phyloP scores from a whole-genome alignment of 331 rosid genomes.

The Dryas integrifolia region DNA sequence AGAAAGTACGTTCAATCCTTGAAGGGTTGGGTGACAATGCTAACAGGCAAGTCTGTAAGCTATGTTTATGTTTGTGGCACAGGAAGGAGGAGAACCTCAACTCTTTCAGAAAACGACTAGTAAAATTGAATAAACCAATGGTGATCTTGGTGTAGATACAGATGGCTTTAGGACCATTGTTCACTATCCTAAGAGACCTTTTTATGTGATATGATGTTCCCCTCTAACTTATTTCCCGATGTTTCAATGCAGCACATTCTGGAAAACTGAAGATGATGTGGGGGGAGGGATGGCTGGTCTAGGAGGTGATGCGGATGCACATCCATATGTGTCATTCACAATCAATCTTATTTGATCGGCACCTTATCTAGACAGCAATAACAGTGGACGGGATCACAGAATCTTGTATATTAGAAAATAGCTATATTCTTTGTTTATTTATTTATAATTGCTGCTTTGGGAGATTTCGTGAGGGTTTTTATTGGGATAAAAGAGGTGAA shows the following conservation, averaged over 20 bases:
- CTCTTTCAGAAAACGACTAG: not conserved
- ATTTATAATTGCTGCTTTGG: conserved; percentile 30
- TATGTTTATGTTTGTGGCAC: conserved; percentile 8
- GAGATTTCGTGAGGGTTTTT: conserved; percentile 25
- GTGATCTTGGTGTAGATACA: conserved; percentile 1
- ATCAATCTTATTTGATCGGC: conserved; percentile 64
- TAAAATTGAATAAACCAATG: not conserved
- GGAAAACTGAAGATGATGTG: conserved; percentile 81
- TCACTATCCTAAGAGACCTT: not conserved
- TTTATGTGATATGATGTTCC: not conserved
- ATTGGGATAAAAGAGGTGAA: conserved; percentile 9
- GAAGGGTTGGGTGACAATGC: conserved; percentile 71
- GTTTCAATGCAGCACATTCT: conserved; percentile 58
- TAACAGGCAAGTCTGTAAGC: conserved; percentile 70
- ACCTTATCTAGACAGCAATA: conserved; percentile 27
- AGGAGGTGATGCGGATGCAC: conserved; percentile 69
- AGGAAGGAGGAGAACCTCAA: not conserved
- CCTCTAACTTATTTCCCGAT: not conserved
- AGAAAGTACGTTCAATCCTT: conserved; percentile 87
- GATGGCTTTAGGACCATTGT: not conserved
- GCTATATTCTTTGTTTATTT: conserved; percentile 36
- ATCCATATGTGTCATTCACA: conserved; percentile 88
- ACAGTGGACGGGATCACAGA: conserved; percentile 35
- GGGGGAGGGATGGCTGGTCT: conserved; percentile 82
- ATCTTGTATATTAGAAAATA: conserved; percentile 41